phyloP scores from a whole-genome alignment of 2,329 filamentous ascomycete genomes.

The Neofusicoccum kwambonambiense region DNA sequence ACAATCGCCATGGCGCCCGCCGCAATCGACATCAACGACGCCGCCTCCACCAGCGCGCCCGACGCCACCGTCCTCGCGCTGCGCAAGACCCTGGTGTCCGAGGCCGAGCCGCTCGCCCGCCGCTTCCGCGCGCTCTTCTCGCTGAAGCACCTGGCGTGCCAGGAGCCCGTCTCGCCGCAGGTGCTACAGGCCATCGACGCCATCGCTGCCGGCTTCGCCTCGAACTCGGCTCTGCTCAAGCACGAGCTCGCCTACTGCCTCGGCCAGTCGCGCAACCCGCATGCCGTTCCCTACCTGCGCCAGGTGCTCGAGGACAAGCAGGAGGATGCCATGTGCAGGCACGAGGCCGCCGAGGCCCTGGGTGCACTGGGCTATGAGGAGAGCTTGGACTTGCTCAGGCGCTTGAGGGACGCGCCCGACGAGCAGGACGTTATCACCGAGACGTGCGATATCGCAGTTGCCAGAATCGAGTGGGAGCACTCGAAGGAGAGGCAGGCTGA shows the following conservation, averaged over 20 bases:
- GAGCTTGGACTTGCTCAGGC: conserved; percentile 71
- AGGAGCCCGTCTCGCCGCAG: conserved; percentile 56
- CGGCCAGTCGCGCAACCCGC: conserved; percentile 79
- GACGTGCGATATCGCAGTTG: conserved; percentile 96
- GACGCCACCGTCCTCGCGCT: conserved; percentile 59
- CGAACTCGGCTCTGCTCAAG: conserved; percentile 86
- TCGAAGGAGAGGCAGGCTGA: conserved; percentile 61
- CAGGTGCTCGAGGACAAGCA: conserved; percentile 70
- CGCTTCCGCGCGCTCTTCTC: conserved; percentile 98
- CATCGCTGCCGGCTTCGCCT: conserved; percentile 82
- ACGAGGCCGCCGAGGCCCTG: conserved; percentile 93
- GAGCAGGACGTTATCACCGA: conserved; percentile 84
- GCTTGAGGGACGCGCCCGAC: conserved; percentile 69
- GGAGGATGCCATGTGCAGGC: conserved; percentile 94
- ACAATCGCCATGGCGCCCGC: conserved; percentile 5
- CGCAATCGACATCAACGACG: background rate
- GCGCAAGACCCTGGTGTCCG: conserved; percentile 74
- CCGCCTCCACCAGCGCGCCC: background rate
- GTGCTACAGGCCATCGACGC: conserved; percentile 68
- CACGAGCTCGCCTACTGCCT: conserved; percentile 97
- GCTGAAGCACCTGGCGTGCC: conserved; percentile 85
- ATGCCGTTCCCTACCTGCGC: conserved; percentile 70
- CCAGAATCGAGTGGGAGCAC: conserved; percentile 90
- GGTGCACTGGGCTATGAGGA: conserved; percentile 77
- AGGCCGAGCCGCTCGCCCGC: conserved; percentile 76